Evolutionary conservation across 2,329 filamentous ascomycete species (phyloP).

Genomic region (Diaporthe citri): DNA sequence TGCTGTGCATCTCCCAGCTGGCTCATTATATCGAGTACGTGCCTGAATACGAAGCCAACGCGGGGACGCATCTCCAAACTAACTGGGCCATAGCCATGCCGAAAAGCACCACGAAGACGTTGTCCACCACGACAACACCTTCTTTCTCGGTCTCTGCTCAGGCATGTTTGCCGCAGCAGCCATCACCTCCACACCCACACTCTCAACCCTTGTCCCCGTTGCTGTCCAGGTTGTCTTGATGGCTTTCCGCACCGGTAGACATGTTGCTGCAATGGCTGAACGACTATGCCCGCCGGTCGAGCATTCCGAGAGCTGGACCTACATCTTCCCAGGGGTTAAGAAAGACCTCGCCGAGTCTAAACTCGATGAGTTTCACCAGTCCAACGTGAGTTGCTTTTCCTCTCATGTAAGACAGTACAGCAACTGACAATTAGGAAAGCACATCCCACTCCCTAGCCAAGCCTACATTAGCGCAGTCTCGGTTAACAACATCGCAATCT

Average conservation of each 20-base stretch:
- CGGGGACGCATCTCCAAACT: background rate
- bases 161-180: constrained; percentile 78
- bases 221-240: constrained; percentile 74
- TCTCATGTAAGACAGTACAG: background rate
- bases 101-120: constrained; percentile 69
- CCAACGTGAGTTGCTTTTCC: constrained; percentile 56
- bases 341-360: constrained; percentile 64
- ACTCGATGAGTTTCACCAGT: constrained; percentile 69
- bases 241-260: constrained; percentile 73
- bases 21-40: constrained; percentile 78
- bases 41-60: background rate
- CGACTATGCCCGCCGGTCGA: constrained; percentile 54
- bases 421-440: constrained; percentile 45
- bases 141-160: constrained; percentile 75
- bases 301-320: constrained; percentile 74
- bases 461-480: constrained; percentile 68
- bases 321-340: constrained; percentile 69
- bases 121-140: constrained; percentile 62
- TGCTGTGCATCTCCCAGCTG: constrained; percentile 75
- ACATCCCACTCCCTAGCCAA: constrained; percentile 58
- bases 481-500: constrained; percentile 63
- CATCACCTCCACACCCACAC: constrained; percentile 72
- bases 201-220: constrained; percentile 72
- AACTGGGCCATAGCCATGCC: constrained; percentile 53
- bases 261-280: constrained; percentile 65